Base-by-base conservation (phyloP, 257 asterid species). In the Rehmannia glutinosa region DNA sequence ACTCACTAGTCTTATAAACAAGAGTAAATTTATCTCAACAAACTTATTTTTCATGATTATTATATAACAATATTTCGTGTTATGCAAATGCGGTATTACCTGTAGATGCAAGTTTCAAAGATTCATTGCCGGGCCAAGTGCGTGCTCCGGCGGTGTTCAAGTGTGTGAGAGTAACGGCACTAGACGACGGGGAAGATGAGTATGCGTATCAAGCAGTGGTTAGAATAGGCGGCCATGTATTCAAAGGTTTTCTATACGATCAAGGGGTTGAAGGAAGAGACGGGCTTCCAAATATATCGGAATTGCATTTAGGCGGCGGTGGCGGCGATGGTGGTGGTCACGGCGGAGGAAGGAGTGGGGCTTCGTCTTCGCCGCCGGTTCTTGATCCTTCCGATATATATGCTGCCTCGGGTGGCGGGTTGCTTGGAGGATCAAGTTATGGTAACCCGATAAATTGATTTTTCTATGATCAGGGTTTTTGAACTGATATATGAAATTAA, bases 171-270 rank as follows among this genome's bases (percentile, higher is more conserved):
- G 91, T 87, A 4, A 85, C 90, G 0, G 73, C 95, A 4, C 35
- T 87, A 0, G 92, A 85, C 16, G 95, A 83, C 42, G 95, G 90
- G 0, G 92, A 87, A 1, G 90, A 83, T 24, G 95, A 85, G 61
- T 87, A 71, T 69, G 95, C 95, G 1, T 87, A 85, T 39, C 92
- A 87, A 16, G 95, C 92, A 2, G 70, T 73, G 9, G 92, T 83
- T 9, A 75, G 70, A 51, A 83, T 87, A 4, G 92, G 92, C 27
- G 95, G 95, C 16, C 95, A 81, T 47, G 84, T 85, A 8, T 87
- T 87, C 86, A 85, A 87, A 59, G 95, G 95, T 11, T 83, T 83
- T 43, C 69, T 87, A 0, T 85, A 85, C 10, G 90, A 87, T 75
- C 89, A 85, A 81, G 95, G 92, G 1, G 47, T 71, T 10, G 87